Evolutionary conservation across 1,284 basidiomycete genomes (phyloP).

Genomic region (Amylostereum areolatum): DNA sequence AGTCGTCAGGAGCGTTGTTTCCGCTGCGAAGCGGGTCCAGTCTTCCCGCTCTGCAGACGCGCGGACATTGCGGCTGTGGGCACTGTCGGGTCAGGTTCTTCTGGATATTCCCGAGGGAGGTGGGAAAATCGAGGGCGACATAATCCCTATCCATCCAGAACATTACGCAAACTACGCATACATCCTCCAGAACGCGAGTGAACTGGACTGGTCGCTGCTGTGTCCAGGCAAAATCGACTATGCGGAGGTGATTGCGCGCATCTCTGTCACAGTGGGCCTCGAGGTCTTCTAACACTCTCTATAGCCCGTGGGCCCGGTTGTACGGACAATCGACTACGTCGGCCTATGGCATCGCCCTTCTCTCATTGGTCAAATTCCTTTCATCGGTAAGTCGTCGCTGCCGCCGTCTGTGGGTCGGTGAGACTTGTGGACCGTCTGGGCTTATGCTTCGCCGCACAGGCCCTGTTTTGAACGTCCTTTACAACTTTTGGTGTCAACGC

Average conservation of each 20-base stretch:
- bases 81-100: not conserved
- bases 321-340: not conserved
- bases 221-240: not conserved
- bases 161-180: not conserved
- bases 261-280: not conserved
- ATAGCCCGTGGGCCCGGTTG: not conserved
- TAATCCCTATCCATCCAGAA: not conserved
- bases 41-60: not conserved
- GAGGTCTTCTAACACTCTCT: not conserved
- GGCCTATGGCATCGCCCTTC: not conserved
- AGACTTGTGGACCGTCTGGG: not conserved
- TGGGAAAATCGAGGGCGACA: not conserved
- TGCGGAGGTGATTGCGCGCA: not conserved
- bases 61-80: not conserved
- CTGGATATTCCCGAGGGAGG: not conserved
- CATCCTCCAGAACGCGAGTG: not conserved
- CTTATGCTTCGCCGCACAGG: not conserved
- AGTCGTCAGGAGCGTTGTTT: not conserved
- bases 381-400: not conserved
- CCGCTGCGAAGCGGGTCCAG: not conserved
- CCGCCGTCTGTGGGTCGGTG: not conserved
- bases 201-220: not conserved
- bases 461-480: not conserved
- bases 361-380: not conserved
- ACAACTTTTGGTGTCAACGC: not conserved